Conservation (phyloP, 495 filamentous ascomycete genomes). For the Penicillium cosmopolitanum region DNA sequence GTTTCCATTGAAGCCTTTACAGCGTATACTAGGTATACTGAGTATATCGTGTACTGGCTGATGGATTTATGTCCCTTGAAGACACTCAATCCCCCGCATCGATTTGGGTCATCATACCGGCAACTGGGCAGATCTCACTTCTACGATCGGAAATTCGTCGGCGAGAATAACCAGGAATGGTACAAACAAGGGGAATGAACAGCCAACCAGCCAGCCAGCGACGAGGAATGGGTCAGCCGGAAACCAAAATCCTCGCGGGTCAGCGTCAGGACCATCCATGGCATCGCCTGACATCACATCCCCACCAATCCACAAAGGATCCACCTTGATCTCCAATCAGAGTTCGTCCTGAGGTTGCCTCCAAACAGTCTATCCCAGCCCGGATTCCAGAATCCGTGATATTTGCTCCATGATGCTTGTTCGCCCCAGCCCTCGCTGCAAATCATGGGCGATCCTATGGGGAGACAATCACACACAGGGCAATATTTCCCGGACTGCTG, state of each 20-base stretch:
- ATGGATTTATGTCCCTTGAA: too few relatives aligned
- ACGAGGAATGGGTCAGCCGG: conserved; percentile 22
- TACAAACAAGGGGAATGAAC: not conserved
- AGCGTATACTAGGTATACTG: too few relatives aligned
- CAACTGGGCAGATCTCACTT: not conserved
- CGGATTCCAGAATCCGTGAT: conserved; percentile 37
- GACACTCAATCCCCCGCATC: not conserved
- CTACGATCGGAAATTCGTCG: not conserved
- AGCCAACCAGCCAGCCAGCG: conserved; percentile 3
- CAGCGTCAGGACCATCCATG: not conserved
- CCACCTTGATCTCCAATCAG: not conserved
- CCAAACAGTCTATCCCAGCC: conserved; percentile 6
- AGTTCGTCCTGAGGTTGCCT: not conserved
- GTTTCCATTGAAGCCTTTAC: too few relatives aligned
- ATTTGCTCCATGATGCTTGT: conserved; percentile 19
- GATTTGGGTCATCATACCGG: not conserved
- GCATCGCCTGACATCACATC: conserved; percentile 29
- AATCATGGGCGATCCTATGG: conserved; percentile 24
- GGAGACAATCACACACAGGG: conserved; percentile 6
- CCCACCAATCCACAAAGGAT: conserved; percentile 10
- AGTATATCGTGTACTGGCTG: too few relatives aligned
- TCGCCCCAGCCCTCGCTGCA: conserved; percentile 18
- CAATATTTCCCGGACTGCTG: conserved; percentile 8
- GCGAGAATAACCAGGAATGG: not conserved
- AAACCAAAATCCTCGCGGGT: conserved; percentile 39